Evolutionary conservation across 345 rosid genomes (phyloP).

Genomic region (Salix purpurea): DNA sequence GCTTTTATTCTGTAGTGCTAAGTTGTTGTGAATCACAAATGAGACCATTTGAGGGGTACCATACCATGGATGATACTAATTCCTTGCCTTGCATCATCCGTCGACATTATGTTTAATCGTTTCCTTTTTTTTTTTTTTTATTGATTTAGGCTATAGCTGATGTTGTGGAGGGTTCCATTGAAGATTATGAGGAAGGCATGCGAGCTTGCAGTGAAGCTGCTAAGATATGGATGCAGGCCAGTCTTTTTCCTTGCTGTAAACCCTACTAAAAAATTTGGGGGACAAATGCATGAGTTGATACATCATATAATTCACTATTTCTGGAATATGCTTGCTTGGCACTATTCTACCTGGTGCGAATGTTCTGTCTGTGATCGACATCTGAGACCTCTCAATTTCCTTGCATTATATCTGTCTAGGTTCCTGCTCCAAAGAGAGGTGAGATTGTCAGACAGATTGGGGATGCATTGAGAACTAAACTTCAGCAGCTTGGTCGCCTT

Average conservation of each 20-base stretch:
- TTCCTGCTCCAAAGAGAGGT: slow-evolving; percentile 97
- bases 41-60: neutral
- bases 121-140: neutral
- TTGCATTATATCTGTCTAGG: slow-evolving; percentile 33
- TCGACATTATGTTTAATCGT: neutral
- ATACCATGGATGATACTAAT: neutral
- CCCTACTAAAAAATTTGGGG: neutral
- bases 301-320: neutral
- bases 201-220: slow-evolving; percentile 83
- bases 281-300: neutral
- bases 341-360: neutral
- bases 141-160: slow-evolving; percentile 45
- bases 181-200: slow-evolving; percentile 79
- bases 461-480: slow-evolving; percentile 77
- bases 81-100: neutral
- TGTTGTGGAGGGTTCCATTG: slow-evolving; percentile 71
- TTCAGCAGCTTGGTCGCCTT: slow-evolving; percentile 75
- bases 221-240: slow-evolving; percentile 82
- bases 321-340: neutral
- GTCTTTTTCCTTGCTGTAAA: neutral
- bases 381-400: neutral
- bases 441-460: slow-evolving; percentile 95
- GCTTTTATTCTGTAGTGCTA: neutral
- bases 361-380: neutral
- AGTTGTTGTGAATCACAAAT: neutral